Conservation (phyloP, 2,329 filamentous ascomycete genomes). For the Lecanicillium sp. region DNA sequence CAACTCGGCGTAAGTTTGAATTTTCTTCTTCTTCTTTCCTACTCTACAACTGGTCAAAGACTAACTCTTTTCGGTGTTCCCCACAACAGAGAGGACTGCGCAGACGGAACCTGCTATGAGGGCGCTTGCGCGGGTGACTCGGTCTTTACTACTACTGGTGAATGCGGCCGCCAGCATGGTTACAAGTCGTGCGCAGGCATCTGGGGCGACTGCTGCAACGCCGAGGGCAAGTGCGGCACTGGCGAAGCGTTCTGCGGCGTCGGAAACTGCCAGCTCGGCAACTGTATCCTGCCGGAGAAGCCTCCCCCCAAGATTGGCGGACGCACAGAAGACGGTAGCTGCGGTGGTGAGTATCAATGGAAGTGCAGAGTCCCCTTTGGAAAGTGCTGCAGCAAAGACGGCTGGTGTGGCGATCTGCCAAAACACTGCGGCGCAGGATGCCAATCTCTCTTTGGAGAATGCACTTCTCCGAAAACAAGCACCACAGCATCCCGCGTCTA, state of each 20-base stretch:
- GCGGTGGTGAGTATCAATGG: not conserved
- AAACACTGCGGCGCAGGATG: not conserved
- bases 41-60: too few relatives aligned
- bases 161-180: constrained; percentile 20
- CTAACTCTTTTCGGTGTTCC: too few relatives aligned
- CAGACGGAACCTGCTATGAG: constrained; percentile 22
- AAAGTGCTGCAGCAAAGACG: constrained; percentile 1
- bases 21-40: too few relatives aligned
- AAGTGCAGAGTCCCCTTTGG: not conserved
- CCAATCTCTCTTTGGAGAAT: not conserved
- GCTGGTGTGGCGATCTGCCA: not conserved
- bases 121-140: constrained; percentile 19
- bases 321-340: not conserved
- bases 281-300: constrained; percentile 9
- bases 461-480: not conserved
- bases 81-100: constrained; percentile 22
- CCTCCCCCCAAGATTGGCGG: not conserved
- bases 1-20: constrained; percentile 11
- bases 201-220: constrained; percentile 21
- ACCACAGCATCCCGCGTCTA: not conserved
- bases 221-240: constrained; percentile 16
- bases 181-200: constrained; percentile 18
- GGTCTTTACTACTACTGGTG: constrained; percentile 23
- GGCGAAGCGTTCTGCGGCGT: constrained; percentile 15
- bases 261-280: constrained; percentile 12